Base-by-base conservation (phyloP, 371 early-diverging fungal species). In the Encephalitozoon cuniculi region DNA sequence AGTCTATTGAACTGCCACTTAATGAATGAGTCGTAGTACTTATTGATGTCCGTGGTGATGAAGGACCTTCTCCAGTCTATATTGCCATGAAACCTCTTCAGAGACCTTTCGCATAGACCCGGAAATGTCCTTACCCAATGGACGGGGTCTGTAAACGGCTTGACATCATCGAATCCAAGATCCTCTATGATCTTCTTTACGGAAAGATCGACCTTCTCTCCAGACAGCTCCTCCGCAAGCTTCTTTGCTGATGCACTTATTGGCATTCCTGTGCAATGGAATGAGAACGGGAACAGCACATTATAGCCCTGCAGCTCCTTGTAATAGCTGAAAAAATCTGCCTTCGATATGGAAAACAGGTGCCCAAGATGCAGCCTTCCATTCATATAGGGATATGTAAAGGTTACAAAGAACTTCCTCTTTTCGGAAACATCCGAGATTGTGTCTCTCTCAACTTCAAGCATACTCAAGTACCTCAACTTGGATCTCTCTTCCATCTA, bases 181-280 rank as follows among this genome's bases (percentile, higher is more conserved):
- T 88, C 87, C 77, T 88, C 86, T 92, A 99, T 91, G 78, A 97
- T 96, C 82, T 95, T 91, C 87, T 91, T 94, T 81, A 95, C 94
- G 79, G 92, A 93, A 79, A 90, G 90, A 65, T 79, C 81, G 9
- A 73, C 78, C 23, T 65, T 54, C 23, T 71, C 67, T n/a, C 82
- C 86, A 77, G 89, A 90, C 44, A 97, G 87, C 87, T 99, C 97
- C 41, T 91, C 90, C 64, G 87, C 87, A 72, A 99, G 87, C 87
- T 96, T 97, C 85, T 97, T 94, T 39, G 98, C 96, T 77, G 94
- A 92, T 23, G 97, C 95, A 90, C 89, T 85, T 86, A 99, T 99
- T 44, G 99, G 99, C 99, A 99, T 99, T 70, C 99, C 99, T 3
- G 99, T 98, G 77, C 92, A 92, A 84, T 99, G 99, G 89, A 98